phyloP scores from a whole-genome alignment of 768 basidiomycete species.

The Kwoniella shandongensis region DNA sequence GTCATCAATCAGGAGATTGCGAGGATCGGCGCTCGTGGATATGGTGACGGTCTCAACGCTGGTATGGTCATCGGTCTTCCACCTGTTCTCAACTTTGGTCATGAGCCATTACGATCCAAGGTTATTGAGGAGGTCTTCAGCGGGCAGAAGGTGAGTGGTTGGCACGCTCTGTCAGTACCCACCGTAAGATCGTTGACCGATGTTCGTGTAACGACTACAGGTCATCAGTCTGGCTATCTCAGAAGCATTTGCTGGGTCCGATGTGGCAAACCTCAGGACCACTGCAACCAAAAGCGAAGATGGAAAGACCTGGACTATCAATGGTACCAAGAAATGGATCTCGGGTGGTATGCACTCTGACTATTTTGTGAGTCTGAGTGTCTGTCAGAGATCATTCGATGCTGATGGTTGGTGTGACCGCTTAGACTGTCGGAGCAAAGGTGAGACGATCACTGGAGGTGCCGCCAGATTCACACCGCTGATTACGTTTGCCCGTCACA shows the following conservation, averaged over 20 bases:
- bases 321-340: slow-evolving; percentile 79
- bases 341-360: slow-evolving; percentile 53
- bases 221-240: slow-evolving; percentile 84
- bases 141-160: slow-evolving; percentile 62
- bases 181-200: neutral
- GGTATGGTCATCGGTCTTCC: slow-evolving; percentile 77
- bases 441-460: slow-evolving; percentile 45
- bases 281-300: slow-evolving; percentile 76
- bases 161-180: neutral
- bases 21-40: slow-evolving; percentile 71
- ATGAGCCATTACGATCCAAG: slow-evolving; percentile 65
- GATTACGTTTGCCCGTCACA: neutral
- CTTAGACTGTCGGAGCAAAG: slow-evolving; percentile 73
- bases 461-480: neutral
- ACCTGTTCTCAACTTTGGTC: slow-evolving; percentile 80
- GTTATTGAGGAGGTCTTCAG: slow-evolving; percentile 64
- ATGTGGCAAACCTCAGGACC: slow-evolving; percentile 71
- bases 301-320: slow-evolving; percentile 69
- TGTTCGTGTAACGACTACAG: slow-evolving; percentile 52
- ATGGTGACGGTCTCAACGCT: slow-evolving; percentile 73
- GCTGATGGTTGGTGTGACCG: neutral
- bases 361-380: slow-evolving; percentile 56
- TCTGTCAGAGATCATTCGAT: neutral
- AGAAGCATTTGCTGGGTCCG: slow-evolving; percentile 76
- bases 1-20: slow-evolving; percentile 75